Percentiles rank a stretch among this genome's conserved stretches.
phyloP scores from a whole-genome alignment of 129 eudicot genomes.

The Flaveria sonorensis region DNA sequence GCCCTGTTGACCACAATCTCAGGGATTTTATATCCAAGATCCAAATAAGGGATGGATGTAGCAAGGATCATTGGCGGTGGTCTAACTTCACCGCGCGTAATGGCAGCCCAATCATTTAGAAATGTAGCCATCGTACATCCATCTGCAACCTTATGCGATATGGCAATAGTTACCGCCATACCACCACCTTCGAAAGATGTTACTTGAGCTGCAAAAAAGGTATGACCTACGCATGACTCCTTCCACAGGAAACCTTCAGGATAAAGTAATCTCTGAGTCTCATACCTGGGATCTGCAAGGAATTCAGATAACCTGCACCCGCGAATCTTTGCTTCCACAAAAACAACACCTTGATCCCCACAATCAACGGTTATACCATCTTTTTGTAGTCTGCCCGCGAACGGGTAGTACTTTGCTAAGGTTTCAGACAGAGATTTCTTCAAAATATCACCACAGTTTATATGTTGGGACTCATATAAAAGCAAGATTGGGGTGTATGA shows the following conservation, averaged over 20 bases:
- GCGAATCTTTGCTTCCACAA: neutral
- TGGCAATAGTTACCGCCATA: conserved; percentile 22
- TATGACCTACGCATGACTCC: conserved; percentile 11
- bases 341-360: conserved; percentile 26
- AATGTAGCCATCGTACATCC: conserved; percentile 10
- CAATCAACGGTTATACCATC: conserved; percentile 39
- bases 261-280: conserved; percentile 23
- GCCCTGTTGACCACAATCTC: conserved; percentile 12
- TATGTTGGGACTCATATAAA: conserved; percentile 17
- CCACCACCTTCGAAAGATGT: conserved; percentile 33
- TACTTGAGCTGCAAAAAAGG: conserved; percentile 24
- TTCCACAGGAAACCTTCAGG: conserved; percentile 28
- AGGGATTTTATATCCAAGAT: conserved; percentile 17
- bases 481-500: conserved; percentile 9
- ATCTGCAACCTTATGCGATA: conserved; percentile 34
- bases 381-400: conserved; percentile 27
- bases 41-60: conserved; percentile 7
- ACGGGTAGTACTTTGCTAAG: conserved; percentile 34
- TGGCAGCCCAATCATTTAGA: conserved; percentile 35
- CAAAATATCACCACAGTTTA: neutral
- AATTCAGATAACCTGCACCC: conserved; percentile 13
- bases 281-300: conserved; percentile 13
- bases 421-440: conserved; percentile 25
- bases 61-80: conserved; percentile 20
- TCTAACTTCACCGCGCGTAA: conserved; percentile 12